Percentiles rank a stretch among this genome's conserved stretches.
phyloP scores from a whole-genome alignment of 768 basidiomycete species.

The Auricularia cornea region DNA sequence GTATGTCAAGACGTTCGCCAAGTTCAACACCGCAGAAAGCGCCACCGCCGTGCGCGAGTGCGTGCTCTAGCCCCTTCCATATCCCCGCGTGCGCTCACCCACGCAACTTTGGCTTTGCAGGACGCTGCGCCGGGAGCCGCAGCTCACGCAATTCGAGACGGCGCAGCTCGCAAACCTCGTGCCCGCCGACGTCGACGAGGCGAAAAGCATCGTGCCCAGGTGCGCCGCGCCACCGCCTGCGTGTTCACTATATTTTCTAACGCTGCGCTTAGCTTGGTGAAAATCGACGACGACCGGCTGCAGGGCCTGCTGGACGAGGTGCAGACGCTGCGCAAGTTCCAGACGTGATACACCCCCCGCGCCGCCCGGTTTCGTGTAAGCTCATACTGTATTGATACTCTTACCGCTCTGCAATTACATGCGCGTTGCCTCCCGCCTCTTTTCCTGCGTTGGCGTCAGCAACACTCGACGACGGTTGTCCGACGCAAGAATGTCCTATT shows the following conservation, averaged over 20 bases:
- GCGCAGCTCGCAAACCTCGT: slow-evolving; percentile 90
- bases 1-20: slow-evolving; percentile 85
- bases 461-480: too few relatives aligned
- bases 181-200: slow-evolving; percentile 81
- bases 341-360: slow-evolving; percentile 39
- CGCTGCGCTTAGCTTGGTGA: slow-evolving; percentile 62
- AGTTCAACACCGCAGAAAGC: slow-evolving; percentile 80
- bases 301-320: slow-evolving; percentile 81
- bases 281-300: slow-evolving; percentile 80
- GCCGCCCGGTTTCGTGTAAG: neutral
- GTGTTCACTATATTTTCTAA: too few relatives aligned
- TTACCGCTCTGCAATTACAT: neutral
- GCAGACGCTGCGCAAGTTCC: slow-evolving; percentile 85
- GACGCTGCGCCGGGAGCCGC: slow-evolving; percentile 68
- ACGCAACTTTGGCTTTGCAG: too few relatives aligned
- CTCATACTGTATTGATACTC: neutral
- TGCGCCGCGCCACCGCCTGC: slow-evolving; percentile 19
- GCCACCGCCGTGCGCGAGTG: slow-evolving; percentile 84
- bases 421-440: too few relatives aligned
- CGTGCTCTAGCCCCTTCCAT: slow-evolving; percentile 22
- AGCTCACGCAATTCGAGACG: slow-evolving; percentile 82
- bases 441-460: too few relatives aligned
- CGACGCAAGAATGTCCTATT: too few relatives aligned
- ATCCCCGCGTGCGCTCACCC: too few relatives aligned
- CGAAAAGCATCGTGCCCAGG: slow-evolving; percentile 89